These are phyloP conservation scores for Boletus putidus DNA, from an alignment of 1,284 basidiomycete species.

Conservation along the genomic window DNA sequence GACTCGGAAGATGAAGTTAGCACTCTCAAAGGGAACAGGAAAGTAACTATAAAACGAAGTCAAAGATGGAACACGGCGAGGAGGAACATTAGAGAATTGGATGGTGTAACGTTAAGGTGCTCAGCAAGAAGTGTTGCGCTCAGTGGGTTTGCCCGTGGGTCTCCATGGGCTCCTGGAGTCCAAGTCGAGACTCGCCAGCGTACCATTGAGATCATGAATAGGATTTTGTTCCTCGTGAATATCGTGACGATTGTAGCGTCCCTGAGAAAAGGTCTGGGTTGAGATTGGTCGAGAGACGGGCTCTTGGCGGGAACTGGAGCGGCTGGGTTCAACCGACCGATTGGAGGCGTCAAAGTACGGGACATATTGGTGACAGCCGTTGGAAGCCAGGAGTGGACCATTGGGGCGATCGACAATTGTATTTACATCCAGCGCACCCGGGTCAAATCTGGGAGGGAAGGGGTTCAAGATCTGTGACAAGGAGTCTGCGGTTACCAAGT, in stretches of 20 bases:
- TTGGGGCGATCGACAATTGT: conserved; percentile 40
- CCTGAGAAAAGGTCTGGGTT: conserved; percentile 41
- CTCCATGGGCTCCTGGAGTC: conserved; percentile 43
- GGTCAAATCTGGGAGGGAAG: conserved; percentile 37
- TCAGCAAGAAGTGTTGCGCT: conserved; percentile 29
- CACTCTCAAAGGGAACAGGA: conserved; percentile 23
- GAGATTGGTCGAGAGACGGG: conserved; percentile 54
- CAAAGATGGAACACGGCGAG: conserved; percentile 19
- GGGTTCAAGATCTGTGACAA: conserved; percentile 46
- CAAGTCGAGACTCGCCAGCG: conserved; percentile 69
- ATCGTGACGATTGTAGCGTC: conserved; percentile 24
- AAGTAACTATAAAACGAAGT: conserved; percentile 29
- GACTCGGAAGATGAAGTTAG: conserved; percentile 22
- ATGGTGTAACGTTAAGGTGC: conserved; percentile 17
- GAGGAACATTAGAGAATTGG: conserved; percentile 18
- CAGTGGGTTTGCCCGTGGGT: conserved; percentile 18
- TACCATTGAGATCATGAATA: conserved; percentile 71
- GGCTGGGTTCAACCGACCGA: conserved; percentile 38
- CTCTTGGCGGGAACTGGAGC: conserved; percentile 48
- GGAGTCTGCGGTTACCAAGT: conserved; percentile 32
- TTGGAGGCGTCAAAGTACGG: conserved; percentile 42
- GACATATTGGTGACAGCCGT: conserved; percentile 46
- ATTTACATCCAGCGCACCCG: conserved; percentile 22
- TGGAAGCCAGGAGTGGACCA: conserved; percentile 46
- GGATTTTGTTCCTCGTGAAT: conserved; percentile 47